Evolutionary conservation across 257 asterid genomes (phyloP), one percentile per base, ranked within the genome.

Genomic region (Nicotiana attenuata): DNA sequence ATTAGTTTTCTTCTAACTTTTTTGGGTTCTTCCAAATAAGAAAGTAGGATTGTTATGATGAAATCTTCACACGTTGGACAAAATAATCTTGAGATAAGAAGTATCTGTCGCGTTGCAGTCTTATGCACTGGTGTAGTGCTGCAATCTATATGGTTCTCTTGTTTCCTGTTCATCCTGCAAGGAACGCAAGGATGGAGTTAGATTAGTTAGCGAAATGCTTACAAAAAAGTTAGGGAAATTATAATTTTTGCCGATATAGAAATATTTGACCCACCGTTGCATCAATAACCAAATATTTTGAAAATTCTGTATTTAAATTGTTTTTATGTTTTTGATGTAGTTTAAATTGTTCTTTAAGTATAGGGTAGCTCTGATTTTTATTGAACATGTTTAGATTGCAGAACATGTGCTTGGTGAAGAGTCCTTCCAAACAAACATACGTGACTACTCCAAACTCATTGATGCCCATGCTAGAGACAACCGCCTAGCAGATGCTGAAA

Each of bases 391-490:
- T 84, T 73, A 96, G 99, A 83, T 96, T 90, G 89, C 97, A 85
- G 99, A 96, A 86, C 86, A 80, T 82, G 85, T 89, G 68, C 97
- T 96, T 28, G 83, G 47, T 81, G 97, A 94, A 84, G 91, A 84
- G 81, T 92, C 99, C 86, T 96, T 92, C 85, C 87, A 92, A 85
- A 83, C 97, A 80, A 94, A 82, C 81, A 66, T 84, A 33, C 92
- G 85, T 1, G 99, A 96, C 89, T 96, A 91, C 82, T 89, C 97
- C 20, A 94, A 90, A 76, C 88, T 96, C 79, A 82, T 93, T 69
- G 93, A 90, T 45, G 91, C 90, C 81, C 86, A 86, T 83, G 89
- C 93, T 61, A 85, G 77, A 83, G 91, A 88, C 82, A 89, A 90
- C 76, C 89, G 83, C 57, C 13, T 84, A 9, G 86, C 91, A 83